Conservation (phyloP, 1,284 basidiomycete species). For the Ceratobasidium sp. region DNA sequence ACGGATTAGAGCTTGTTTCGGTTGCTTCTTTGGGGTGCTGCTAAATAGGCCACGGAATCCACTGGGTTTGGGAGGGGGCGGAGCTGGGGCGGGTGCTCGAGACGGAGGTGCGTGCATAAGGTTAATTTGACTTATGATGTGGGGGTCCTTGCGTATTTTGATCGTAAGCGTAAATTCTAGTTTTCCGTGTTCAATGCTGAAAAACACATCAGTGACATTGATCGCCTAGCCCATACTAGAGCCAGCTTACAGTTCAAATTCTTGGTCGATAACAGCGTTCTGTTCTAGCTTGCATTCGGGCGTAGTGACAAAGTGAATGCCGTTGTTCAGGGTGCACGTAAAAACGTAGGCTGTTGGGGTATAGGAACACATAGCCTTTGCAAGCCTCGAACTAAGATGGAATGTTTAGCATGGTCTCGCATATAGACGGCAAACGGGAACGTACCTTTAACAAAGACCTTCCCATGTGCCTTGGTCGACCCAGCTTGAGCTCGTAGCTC, state of each 20-base stretch:
- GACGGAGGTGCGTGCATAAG: slow-evolving; percentile 61
- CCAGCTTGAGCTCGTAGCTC: slow-evolving; percentile 80
- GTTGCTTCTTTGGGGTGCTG: slow-evolving; percentile 76
- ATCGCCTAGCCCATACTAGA: background rate
- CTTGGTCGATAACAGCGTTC: slow-evolving; percentile 82
- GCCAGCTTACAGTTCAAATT: slow-evolving; percentile 85
- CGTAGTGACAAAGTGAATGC: slow-evolving; percentile 95
- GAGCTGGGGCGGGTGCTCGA: slow-evolving; percentile 51
- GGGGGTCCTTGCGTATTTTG: slow-evolving; percentile 82
- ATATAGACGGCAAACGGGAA: background rate
- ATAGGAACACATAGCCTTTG: slow-evolving; percentile 76
- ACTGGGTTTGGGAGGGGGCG: slow-evolving; percentile 55
- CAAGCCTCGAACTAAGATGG: slow-evolving; percentile 72
- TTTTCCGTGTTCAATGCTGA: slow-evolving; percentile 84
- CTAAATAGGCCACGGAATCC: slow-evolving; percentile 73
- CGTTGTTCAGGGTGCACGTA: slow-evolving; percentile 94
- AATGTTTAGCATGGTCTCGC: slow-evolving; percentile 18
- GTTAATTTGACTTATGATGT: slow-evolving; percentile 77
- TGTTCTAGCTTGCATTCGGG: slow-evolving; percentile 72
- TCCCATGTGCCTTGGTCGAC: slow-evolving; percentile 81
- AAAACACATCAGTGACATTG: slow-evolving; percentile 13
- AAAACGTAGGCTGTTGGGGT: slow-evolving; percentile 75
- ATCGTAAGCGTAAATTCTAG: slow-evolving; percentile 89
- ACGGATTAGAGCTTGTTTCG: slow-evolving; percentile 54
- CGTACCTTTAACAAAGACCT: slow-evolving; percentile 91